Evolutionary conservation across 768 basidiomycete species (phyloP), one percentile per base, ranked within the genome.

Genomic region (Pleurotus tuber-regium): DNA sequence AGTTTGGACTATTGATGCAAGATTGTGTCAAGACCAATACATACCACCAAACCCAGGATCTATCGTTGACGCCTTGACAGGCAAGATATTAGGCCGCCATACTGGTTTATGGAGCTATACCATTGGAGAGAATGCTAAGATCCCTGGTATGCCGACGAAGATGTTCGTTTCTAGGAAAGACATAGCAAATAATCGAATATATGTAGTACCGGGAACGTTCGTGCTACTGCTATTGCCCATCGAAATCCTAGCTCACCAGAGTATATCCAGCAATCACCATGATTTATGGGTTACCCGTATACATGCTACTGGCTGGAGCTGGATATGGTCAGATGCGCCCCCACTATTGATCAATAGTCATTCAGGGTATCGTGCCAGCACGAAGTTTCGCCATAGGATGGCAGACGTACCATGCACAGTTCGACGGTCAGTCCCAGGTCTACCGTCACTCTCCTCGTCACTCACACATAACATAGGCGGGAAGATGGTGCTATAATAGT

Each of bases 41-140:
- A 75, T 95, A 18, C 66, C 74, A 0, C 77, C 85, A 0, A 78
- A 78, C 0, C 84, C 82, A 2, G 94, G 94, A 0, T 75, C 77
- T 2, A 84, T 97, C 9, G 65, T 89, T 38, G 74, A 85, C 49
- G 61, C 80, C 25, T 66, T 68, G 0, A 78, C 78, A 1, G 86
- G 86, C 4, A 70, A 76, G 30, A 63, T 68, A 3, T 42, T 89
- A 1, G 87, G 79, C 1, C 46, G 66, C 35, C 95, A 98, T 61
- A 53, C 72, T 1, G 95, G 95, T 0, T 66, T 94, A 0, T 95
- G 91, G 89, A 77, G 75, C 18, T 93, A 82, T 60, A 96, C 94
- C 1, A 74, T 97, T 39, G 95, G 95, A 2, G 87, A 98, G 64
- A 78, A 83, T 25, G 84, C 87, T 1, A 79, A 79, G 39, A 63